phyloP scores from a whole-genome alignment of 2,329 filamentous ascomycete genomes.

The Colletotrichum nymphaeae region DNA sequence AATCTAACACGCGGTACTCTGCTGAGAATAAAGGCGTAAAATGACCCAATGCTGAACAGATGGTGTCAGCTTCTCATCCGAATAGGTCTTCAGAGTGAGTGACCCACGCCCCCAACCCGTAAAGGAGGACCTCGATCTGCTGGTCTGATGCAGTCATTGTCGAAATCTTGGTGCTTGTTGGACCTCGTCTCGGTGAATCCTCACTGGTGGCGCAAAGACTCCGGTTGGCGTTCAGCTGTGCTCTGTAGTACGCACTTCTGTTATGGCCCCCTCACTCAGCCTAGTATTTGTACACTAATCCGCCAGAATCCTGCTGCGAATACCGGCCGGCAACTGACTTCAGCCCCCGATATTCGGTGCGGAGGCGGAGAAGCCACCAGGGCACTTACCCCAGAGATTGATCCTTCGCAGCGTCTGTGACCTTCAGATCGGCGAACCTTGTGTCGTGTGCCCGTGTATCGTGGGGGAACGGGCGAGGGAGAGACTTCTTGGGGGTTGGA shows the following conservation, averaged over 20 bases:
- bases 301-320: not conserved
- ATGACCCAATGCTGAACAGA: conserved; percentile 62
- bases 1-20: conserved; percentile 58
- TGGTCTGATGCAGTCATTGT: conserved; percentile 38
- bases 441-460: not conserved
- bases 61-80: not conserved
- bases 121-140: conserved; percentile 53
- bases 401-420: not conserved
- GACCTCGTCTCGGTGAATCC: not conserved
- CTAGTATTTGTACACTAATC: conserved; percentile 17
- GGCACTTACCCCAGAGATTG: not conserved
- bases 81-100: not conserved
- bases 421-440: not conserved
- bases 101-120: conserved; percentile 65
- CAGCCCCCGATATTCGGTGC: conserved; percentile 1
- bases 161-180: not conserved
- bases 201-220: not conserved
- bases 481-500: not conserved
- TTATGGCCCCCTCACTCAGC: not conserved
- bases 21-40: conserved; percentile 66
- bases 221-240: not conserved
- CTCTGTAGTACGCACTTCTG: not conserved
- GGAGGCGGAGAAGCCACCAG: not conserved
- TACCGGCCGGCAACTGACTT: not conserved
- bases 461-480: not conserved